Percentiles rank a stretch among this genome's conserved stretches.
Conservation (phyloP, 192 early-diverging fungal genomes). For the Entophlyctis luteolus region DNA sequence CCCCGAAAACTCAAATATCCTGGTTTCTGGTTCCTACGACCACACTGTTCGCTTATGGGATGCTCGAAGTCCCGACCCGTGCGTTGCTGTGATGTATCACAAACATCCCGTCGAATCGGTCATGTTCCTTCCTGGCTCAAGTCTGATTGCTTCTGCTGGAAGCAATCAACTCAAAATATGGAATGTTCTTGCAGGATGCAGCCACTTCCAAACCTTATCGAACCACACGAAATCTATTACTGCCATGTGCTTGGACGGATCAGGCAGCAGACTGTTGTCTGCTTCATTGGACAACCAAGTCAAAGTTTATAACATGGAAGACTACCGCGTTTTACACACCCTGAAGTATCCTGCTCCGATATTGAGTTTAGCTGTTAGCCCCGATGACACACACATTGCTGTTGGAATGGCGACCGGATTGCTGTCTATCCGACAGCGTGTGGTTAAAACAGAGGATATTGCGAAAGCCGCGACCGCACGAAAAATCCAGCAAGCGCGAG, state of each 20-base stretch:
- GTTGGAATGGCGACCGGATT: conserved; percentile 90
- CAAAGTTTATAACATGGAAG: conserved; percentile 85
- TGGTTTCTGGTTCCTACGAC: conserved; percentile 89
- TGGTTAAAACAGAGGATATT: conserved; percentile 72
- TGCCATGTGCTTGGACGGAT: conserved; percentile 76
- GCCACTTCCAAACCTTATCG: conserved; percentile 67
- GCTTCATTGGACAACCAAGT: conserved; percentile 95
- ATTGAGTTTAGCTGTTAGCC: conserved; percentile 83
- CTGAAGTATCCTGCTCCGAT: conserved; percentile 88
- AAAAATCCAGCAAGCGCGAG: no score
- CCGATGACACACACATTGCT: conserved; percentile 81
- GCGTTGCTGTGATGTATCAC: conserved; percentile 74
- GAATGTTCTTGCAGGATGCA: conserved; percentile 80
- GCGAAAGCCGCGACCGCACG: conserved; percentile 31
- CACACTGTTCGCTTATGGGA: conserved; percentile 94
- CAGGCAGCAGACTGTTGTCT: conserved; percentile 70
- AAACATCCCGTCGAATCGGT: conserved; percentile 86
- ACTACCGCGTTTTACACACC: conserved; percentile 82
- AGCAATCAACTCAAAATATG: conserved; percentile 81
- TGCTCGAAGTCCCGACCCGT: conserved; percentile 61
- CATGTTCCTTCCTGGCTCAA: conserved; percentile 76
- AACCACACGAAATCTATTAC: conserved; percentile 98
- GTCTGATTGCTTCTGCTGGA: conserved; percentile 71
- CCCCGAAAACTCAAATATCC: conserved; percentile 71
- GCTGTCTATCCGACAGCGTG: conserved; percentile 79